These are phyloP conservation scores for Cercospora berteroae DNA, from an alignment of 2,329 filamentous ascomycete genomes.

Conservation along the genomic window DNA sequence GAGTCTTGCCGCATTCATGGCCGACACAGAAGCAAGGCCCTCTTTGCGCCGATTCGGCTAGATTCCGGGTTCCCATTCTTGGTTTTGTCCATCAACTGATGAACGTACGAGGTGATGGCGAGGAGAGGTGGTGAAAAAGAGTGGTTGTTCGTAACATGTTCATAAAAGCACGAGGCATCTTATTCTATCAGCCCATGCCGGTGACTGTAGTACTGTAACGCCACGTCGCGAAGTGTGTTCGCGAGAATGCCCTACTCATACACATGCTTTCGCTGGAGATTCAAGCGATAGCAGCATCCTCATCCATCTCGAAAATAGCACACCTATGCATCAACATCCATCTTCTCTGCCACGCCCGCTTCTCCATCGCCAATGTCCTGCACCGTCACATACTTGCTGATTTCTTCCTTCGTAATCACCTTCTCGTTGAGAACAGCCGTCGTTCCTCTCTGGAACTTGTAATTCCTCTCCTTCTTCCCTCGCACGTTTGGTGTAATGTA, in stretches of 20 bases:
- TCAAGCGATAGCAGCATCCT: not conserved
- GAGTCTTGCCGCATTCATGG: not conserved
- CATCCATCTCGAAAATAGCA: not conserved
- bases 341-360: conserved; percentile 61
- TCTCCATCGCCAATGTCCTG: conserved; percentile 70
- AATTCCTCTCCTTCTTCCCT: conserved; percentile 87
- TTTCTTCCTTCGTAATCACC: conserved; percentile 88
- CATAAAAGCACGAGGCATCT: not conserved
- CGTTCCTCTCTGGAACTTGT: conserved; percentile 86
- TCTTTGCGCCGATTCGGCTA: not conserved
- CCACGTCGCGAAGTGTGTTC: not conserved
- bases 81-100: not conserved
- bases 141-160: not conserved
- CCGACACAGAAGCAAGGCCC: not conserved
- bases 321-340: conserved; percentile 57
- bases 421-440: conserved; percentile 95
- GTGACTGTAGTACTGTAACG: not conserved
- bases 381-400: conserved; percentile 90
- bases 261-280: not conserved
- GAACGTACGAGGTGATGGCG: not conserved
- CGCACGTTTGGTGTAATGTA: conserved; percentile 91
- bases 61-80: not conserved
- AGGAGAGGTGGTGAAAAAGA: not conserved
- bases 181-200: not conserved
- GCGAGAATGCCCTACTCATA: not conserved